These are phyloP conservation scores for Helianthus annuus DNA, from an alignment of 129 eudicot species.

Conservation along the genomic window HanXRQr2.0-SUNRISE NC_035440.2:131109799-131110298, in stretches of 20 bases:
- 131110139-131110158: slow-evolving; percentile 59
- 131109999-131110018: too few species aligned
- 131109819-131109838: slow-evolving; percentile 23
- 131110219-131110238: slow-evolving; percentile 73
- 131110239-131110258: slow-evolving; percentile 56
- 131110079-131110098: slow-evolving; percentile 44
- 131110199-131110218: slow-evolving; percentile 46
- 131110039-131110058: too few species aligned
- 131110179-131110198: slow-evolving; percentile 43
- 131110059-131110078: background rate
- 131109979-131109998: too few species aligned
- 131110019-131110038: too few species aligned
- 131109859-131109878: slow-evolving; percentile 30
- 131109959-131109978: too few species aligned
- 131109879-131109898: slow-evolving; percentile 45
- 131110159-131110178: slow-evolving; percentile 60
- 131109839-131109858: slow-evolving; percentile 23
- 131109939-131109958: too few species aligned
- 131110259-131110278: slow-evolving; percentile 89
- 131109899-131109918: slow-evolving; percentile 18
- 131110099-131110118: slow-evolving; percentile 44
- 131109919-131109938: too few species aligned
- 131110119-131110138: slow-evolving; percentile 58
- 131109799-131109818: slow-evolving; percentile 25
- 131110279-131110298: slow-evolving; percentile 56